Conservation (phyloP, 352 stramenopile genomes). For the Phytophthora foliorum region DNA sequence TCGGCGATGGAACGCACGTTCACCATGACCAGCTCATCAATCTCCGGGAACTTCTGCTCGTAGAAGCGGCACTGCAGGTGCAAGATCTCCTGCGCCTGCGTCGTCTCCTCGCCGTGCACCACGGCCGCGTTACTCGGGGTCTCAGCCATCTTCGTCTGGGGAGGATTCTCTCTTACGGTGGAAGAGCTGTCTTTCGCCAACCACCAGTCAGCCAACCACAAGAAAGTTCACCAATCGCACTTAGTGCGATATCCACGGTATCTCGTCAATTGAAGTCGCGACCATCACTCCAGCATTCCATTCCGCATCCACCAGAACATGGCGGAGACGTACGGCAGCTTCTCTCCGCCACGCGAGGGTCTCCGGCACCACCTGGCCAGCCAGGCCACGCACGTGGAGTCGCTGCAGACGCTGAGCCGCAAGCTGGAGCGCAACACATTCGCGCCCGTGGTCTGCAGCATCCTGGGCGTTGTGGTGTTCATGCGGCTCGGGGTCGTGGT, state of each 20-base stretch:
- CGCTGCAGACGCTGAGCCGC: slow-evolving; percentile 25
- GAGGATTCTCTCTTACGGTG: slow-evolving; percentile 27
- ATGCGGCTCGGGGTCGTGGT: slow-evolving; percentile 59
- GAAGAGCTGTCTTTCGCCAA: slow-evolving; percentile 16
- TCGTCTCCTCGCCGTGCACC: slow-evolving; percentile 53
- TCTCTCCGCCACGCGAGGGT: slow-evolving; percentile 1
- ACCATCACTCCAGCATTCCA: slow-evolving; percentile 24
- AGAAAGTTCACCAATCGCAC: slow-evolving; percentile 19
- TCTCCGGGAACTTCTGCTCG: slow-evolving; percentile 95
- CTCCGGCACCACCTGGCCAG: slow-evolving; percentile 17
- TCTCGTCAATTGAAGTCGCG: slow-evolving; percentile 19
- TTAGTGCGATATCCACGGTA: neutral
- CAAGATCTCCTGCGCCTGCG: slow-evolving; percentile 73
- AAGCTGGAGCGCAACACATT: slow-evolving; percentile 48
- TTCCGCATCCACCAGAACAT: neutral
- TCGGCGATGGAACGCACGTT: slow-evolving; percentile 98
- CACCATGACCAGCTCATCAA: slow-evolving; percentile 98
- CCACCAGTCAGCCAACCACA: slow-evolving; percentile 22
- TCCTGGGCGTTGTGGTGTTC: slow-evolving; percentile 69
- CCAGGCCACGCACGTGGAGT: slow-evolving; percentile 6
- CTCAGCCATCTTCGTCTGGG: slow-evolving; percentile 38
- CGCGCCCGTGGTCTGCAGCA: slow-evolving; percentile 58
- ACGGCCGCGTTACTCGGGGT: slow-evolving; percentile 26
- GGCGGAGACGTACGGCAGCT: slow-evolving; percentile 23
- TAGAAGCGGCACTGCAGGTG: slow-evolving; percentile 93